Evolutionary conservation across 1,139 yeast genomes (phyloP), one percentile per base, ranked within the genome.

Genomic region (Zygosaccharomyces sapae): DNA sequence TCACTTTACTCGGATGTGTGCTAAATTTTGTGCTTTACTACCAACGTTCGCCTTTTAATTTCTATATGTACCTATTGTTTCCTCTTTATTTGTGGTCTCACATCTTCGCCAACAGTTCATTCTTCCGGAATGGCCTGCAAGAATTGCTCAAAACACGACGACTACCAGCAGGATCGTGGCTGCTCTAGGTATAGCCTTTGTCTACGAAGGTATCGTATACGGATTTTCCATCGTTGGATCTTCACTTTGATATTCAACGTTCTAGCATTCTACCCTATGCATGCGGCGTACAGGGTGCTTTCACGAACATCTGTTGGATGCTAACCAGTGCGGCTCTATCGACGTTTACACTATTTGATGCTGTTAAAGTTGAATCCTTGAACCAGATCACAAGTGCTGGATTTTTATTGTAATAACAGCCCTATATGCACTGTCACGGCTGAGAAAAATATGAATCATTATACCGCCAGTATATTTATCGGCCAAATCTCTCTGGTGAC

Each of bases 71-170:
- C 60, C 76, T 90, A 4, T 66, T 80, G 3, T 94, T 92, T 75
- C 98, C 98, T 16, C 62, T 87, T 7, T 81, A 78, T 62, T 88
- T 94, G 67, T 92, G 97, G 97, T 81, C 82, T 62, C 78, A 80
- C 49, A 84, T 89, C 10, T 58, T 79, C 41, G 58, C 70, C 5
- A 70, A 71, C 44, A 69, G 63, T 36, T 47, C 53, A 1, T 68
- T 74, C 35, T 63, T 84, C 38, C 47, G 59, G 2, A 58, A 58
- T 1, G 94, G 94, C 1, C 55, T 77, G n/a, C 62, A 63, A 8
- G 70, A 70, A 18, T 76, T 85, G 47, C 79, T 84, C 54, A 66
- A 72, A 85, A 83, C 2, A 74, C 81, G 22, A 62, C 77, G 2
- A 25, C 43, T 1, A 16, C 65, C n/a, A 69, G 75, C 9, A 73